Evolutionary conservation across 108 stramenopile species (phyloP).

Genomic region (Cyclotella kingstonii): DNA sequence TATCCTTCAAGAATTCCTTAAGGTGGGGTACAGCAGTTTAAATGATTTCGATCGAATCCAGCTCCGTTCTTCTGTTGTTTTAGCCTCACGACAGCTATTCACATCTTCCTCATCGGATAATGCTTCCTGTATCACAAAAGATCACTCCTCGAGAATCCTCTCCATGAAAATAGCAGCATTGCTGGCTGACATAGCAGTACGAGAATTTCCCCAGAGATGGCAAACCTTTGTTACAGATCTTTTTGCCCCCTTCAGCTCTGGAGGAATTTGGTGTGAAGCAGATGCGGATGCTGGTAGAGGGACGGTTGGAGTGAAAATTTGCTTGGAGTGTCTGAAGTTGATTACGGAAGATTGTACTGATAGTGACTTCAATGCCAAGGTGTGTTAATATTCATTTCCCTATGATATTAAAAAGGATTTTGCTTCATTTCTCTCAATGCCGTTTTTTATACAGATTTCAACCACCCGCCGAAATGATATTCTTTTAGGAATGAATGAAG

Average conservation of each 20-base stretch:
- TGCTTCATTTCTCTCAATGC: background rate
- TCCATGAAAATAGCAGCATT: constrained; percentile 71
- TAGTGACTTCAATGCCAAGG: constrained; percentile 87
- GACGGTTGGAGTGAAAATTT: constrained; percentile 66
- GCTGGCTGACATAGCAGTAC: constrained; percentile 63
- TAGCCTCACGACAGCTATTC: constrained; percentile 52
- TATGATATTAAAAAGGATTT: background rate
- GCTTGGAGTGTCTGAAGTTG: constrained; percentile 71
- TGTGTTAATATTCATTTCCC: constrained; percentile 20
- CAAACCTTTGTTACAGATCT: constrained; percentile 65
- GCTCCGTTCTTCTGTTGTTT: constrained; percentile 62
- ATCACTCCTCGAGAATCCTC: constrained; percentile 44
- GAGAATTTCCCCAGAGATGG: constrained; percentile 91
- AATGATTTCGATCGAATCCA: constrained; percentile 59
- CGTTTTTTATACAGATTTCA: constrained; percentile 55
- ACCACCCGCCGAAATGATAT: constrained; percentile 84
- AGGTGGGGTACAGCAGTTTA: constrained; percentile 54
- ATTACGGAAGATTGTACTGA: constrained; percentile 92
- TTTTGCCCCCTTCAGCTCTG: constrained; percentile 47
- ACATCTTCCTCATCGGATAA: constrained; percentile 9
- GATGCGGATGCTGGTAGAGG: constrained; percentile 21
- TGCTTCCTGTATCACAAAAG: constrained; percentile 1
- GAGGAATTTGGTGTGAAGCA: constrained; percentile 59
- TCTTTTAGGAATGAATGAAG: constrained; percentile 83
- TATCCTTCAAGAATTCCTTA: constrained; percentile 57